Evolutionary conservation across 1,284 basidiomycete species (phyloP), one percentile per base, ranked within the genome.

Genomic region (Papiliotrema fonsecae): DNA sequence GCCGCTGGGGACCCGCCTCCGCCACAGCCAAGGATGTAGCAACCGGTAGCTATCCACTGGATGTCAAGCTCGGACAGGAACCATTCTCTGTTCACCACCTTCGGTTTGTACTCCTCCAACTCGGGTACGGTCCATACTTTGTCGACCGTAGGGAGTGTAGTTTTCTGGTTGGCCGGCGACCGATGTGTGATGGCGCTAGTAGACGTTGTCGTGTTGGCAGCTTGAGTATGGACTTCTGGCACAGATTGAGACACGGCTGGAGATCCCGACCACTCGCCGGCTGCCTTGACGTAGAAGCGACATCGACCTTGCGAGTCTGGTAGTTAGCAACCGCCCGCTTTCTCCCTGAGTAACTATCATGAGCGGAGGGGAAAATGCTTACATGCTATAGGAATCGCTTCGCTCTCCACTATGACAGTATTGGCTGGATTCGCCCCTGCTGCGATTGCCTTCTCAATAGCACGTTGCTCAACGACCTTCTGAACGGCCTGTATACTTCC

Each of bases 321-420:
- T 5, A 16, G 9, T 13, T 21, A 7, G 9, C 30, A 32, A 36
- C 36, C 5, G 32, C 24, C 24, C 14, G 24, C 18, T 42, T 3
- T 6, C 4, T 18, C 26, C 24, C 34, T 10, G 9, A 35, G 30
- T 34, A 6, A 18, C 14, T 31, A 27, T 7, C 21, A 5, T 25
- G 9, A 32, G 28, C 21, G 18, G 13, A 14, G 14, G 42, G 16
- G n/a, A 5, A 18, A 16, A 2, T 19, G 27, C 59, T 52, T 36
- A 61, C 59, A 69, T 18, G 65, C 64, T 25, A 70, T 61, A 3
- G 67, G 67, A 31, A 68, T 63, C 21, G 53, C 60, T 48, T 72
- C 73, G 9, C 78, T 74, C 51, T 81, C 79, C 1, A 78, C 77
- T n/a, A 82, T 69, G 42, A 71, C 67, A 7, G 75, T 70, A 37